These are phyloP conservation scores for Cylindrotheca closterium DNA, from an alignment of 108 stramenopile genomes.

Conservation along the genomic window DNA sequence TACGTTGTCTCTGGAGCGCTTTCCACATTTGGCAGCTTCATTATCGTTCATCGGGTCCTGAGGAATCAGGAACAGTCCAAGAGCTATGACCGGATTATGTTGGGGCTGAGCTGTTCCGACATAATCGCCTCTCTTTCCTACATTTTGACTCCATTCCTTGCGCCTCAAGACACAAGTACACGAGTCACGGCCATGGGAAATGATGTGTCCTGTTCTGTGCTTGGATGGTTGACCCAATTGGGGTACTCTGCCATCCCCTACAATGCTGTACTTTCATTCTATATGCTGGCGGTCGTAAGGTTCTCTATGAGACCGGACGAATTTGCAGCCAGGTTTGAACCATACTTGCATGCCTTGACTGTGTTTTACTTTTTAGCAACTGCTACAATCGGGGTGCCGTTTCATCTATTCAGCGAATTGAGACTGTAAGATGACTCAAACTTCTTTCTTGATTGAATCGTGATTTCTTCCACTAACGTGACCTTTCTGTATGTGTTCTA, in stretches of 20 bases:
- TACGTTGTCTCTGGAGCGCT: background rate
- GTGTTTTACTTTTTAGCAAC: background rate
- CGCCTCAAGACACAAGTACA: constrained; percentile 3
- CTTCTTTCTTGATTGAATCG: background rate
- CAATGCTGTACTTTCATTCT: constrained; percentile 25
- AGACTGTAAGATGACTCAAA: background rate
- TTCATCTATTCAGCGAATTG: background rate
- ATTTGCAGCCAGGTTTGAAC: constrained; percentile 10
- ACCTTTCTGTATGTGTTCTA: no score
- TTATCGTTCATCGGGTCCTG: constrained; percentile 7
- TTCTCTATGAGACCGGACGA: background rate
- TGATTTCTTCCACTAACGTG: background rate
- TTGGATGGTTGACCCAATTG: constrained; percentile 22
- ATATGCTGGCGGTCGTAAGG: constrained; percentile 17
- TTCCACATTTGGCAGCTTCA: background rate
- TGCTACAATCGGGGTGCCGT: constrained; percentile 1
- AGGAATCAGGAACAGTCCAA: background rate
- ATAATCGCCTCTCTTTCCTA: constrained; percentile 6
- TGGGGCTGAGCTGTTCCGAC: constrained; percentile 13
- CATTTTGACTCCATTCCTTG: constrained; percentile 7
- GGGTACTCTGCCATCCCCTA: constrained; percentile 12
- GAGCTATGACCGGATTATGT: constrained; percentile 21
- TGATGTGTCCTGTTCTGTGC: constrained; percentile 17
- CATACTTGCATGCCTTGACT: background rate
- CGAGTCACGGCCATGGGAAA: constrained; percentile 25